These are phyloP conservation scores for Sclerotinia sclerotiorum DNA, from an alignment of 2,329 filamentous ascomycete genomes.

Conservation along the genomic window DNA sequence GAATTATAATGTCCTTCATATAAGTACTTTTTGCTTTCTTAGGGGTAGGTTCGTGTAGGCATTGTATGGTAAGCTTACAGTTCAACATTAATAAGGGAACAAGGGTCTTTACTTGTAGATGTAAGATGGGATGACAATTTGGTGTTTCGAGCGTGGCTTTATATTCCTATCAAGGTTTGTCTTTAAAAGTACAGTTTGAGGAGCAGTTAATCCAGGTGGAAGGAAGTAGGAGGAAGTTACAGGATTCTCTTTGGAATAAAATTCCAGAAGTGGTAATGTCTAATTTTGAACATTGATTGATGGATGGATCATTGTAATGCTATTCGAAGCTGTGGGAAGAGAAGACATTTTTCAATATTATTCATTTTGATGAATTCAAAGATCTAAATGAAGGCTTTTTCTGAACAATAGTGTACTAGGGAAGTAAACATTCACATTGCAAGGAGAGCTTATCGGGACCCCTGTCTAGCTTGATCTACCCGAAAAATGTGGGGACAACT, in stretches of 20 bases:
- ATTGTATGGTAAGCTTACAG: not conserved
- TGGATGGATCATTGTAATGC: not conserved
- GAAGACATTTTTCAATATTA: not conserved
- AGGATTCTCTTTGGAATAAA: not conserved
- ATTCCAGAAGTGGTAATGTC: not conserved
- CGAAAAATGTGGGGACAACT: conserved; percentile 20
- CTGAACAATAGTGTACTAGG: too few relatives aligned
- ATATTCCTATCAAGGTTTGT: not conserved
- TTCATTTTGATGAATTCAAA: too few relatives aligned
- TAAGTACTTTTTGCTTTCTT: too few relatives aligned
- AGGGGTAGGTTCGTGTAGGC: not conserved
- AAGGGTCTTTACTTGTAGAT: not conserved
- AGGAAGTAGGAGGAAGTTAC: not conserved
- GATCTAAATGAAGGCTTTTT: too few relatives aligned
- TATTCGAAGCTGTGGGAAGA: not conserved
- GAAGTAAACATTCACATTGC: not conserved
- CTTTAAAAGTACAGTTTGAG: too few relatives aligned
- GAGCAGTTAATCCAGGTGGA: not conserved
- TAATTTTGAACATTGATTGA: too few relatives aligned
- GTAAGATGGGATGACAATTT: not conserved
- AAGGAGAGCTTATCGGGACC: not conserved
- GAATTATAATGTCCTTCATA: too few relatives aligned
- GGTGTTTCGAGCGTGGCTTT: not conserved
- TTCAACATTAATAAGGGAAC: not conserved
- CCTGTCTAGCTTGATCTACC: conserved; percentile 9